Base-by-base conservation (phyloP, 768 basidiomycete species). In the Asterophora lycoperdoides region DNA sequence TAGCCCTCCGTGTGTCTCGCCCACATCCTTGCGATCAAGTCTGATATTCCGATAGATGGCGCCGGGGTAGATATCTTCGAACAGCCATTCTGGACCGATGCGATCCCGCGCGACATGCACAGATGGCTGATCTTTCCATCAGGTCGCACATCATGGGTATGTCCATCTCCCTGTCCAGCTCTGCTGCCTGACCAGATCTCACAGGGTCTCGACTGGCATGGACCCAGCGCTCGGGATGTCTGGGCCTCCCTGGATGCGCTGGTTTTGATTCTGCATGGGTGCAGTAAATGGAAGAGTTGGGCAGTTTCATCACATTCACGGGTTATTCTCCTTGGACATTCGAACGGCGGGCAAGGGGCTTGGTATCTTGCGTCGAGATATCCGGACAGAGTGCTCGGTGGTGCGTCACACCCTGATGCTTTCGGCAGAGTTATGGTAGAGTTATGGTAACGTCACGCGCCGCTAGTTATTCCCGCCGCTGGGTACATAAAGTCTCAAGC, bases 161-260 rank as follows among this genome's bases (percentile, higher is more conserved):
- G 67, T 41, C 8, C 23, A 15, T 13, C 18, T 46, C 29, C n/a
- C 17, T 18, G 5, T 30, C 23, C 19, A 44, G 13, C 42, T 19
- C 29, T 17, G 3, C 48, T 19, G 17, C 45, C 33, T 42, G 15
- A 49, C 52, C 20, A 39, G 38, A 36, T 38, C 14, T 28, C 26
- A 13, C 44, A 90, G 89, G 93, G 93, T 1, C 73, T 93, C 37
- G 93, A 96, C 64, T 95, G 93, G 93, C 93, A 91, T 58, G 93
- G 92, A 0, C 82, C 84, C 4, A 91, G 89, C 58, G 72, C 84
- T 9, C 62, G 66, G 11, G 89, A 93, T 59, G 84, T 79, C 1
- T 89, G 86, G 78, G 64, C 61, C 11, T 68, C 81, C 2, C 66
- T 91, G 5, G 75, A 77, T 20, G 80, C 84, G 2, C 68, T 93